phyloP scores from a whole-genome alignment of 352 stramenopile species.

The Blastocystis sp. region DNA sequence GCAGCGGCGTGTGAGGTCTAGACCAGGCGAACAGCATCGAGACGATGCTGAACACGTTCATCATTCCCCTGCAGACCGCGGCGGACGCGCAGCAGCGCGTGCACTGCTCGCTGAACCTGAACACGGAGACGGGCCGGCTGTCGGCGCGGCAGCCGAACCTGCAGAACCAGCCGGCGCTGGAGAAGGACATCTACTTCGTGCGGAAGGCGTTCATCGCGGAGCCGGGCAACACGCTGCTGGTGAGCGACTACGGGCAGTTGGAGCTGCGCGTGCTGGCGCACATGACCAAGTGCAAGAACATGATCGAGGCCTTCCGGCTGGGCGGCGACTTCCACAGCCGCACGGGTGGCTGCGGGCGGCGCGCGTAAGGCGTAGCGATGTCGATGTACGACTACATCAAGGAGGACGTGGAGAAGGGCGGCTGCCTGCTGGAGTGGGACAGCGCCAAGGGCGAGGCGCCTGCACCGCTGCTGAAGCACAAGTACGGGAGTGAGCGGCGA shows the following conservation, averaged over 20 bases:
- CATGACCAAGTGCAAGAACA: slow-evolving; percentile 93
- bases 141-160: slow-evolving; percentile 94
- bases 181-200: slow-evolving; percentile 76
- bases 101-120: slow-evolving; percentile 97
- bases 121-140: slow-evolving; percentile 95
- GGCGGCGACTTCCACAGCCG: slow-evolving; percentile 84
- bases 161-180: slow-evolving; percentile 92
- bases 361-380: slow-evolving; percentile 78
- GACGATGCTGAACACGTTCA: slow-evolving; percentile 97
- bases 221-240: slow-evolving; percentile 91
- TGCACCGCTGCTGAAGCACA: slow-evolving; percentile 93
- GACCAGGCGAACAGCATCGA: slow-evolving; percentile 94
- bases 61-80: slow-evolving; percentile 83
- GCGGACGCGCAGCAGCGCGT: slow-evolving; percentile 88
- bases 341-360: slow-evolving; percentile 5
- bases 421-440: slow-evolving; percentile 95
- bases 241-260: slow-evolving; percentile 99
- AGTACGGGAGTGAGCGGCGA: slow-evolving; percentile 90
- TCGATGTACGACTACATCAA: slow-evolving; percentile 98
- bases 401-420: slow-evolving; percentile 87
- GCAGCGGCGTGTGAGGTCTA: neutral
- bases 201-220: slow-evolving; percentile 84
- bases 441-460: slow-evolving; percentile 80
- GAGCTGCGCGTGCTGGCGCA: slow-evolving; percentile 95
- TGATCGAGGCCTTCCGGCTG: slow-evolving; percentile 92